phyloP scores from a whole-genome alignment of 23 red algal genomes.

The Chondrus crispus region DNA sequence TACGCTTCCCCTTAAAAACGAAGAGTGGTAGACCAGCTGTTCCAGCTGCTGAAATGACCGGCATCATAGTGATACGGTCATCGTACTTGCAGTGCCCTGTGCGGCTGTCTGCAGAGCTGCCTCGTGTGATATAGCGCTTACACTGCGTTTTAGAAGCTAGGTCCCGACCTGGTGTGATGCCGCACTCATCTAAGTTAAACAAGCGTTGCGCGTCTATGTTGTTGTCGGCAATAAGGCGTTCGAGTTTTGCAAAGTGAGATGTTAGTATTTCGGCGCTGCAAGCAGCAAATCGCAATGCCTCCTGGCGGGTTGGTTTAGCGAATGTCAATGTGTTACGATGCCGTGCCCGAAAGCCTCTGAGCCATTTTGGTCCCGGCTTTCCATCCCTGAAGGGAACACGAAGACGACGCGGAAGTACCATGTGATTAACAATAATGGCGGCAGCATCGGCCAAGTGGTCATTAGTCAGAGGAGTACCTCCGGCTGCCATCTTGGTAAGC shows the following conservation, averaged over 20 bases:
- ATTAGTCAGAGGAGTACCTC: background rate
- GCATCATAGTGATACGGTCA: slow-evolving; percentile 12
- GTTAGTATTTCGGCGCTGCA: background rate
- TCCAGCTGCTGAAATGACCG: slow-evolving; percentile 4
- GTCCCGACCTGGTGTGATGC: slow-evolving; percentile 14
- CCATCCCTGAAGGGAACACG: background rate
- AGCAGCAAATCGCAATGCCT: background rate
- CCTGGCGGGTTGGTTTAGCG: background rate
- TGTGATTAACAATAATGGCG: background rate
- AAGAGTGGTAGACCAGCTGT: background rate
- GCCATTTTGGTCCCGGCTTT: background rate
- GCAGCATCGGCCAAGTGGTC: background rate
- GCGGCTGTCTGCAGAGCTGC: background rate
- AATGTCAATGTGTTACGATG: background rate
- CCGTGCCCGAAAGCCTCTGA: background rate
- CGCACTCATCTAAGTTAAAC: slow-evolving; percentile 9
- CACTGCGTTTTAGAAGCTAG: background rate
- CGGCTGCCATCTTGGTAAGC: background rate
- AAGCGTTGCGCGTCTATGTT: background rate
- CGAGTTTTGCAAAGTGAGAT: background rate
- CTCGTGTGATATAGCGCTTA: background rate
- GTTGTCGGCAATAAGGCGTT: background rate
- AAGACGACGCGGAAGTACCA: background rate
- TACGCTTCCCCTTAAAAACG: slow-evolving; percentile 6
- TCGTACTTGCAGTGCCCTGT: background rate